These are phyloP conservation scores for Claviceps maximensis DNA, from an alignment of 2,329 filamentous ascomycete genomes.

Conservation along the genomic window DNA sequence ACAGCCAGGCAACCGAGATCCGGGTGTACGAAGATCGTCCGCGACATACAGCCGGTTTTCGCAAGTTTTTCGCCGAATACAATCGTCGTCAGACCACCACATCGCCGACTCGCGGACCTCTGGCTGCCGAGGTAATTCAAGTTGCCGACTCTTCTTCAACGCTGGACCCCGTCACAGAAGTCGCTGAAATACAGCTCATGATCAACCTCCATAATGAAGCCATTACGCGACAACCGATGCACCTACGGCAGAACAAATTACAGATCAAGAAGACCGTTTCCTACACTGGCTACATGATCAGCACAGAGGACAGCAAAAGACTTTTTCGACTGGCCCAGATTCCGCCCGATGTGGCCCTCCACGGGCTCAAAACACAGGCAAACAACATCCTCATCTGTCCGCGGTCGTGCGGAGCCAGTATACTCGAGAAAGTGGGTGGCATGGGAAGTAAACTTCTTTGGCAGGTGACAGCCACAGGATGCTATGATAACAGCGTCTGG, in stretches of 20 bases:
- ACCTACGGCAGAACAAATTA: slow-evolving; percentile 32
- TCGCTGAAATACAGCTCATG: slow-evolving; percentile 75
- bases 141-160: slow-evolving; percentile 63
- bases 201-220: slow-evolving; percentile 73
- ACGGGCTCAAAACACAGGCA: slow-evolving; percentile 67
- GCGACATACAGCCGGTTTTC: slow-evolving; percentile 65
- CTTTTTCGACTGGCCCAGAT: slow-evolving; percentile 58
- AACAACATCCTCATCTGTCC: slow-evolving; percentile 88
- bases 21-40: slow-evolving; percentile 57
- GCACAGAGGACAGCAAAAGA: slow-evolving; percentile 54
- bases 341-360: slow-evolving; percentile 46
- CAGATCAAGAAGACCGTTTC: slow-evolving; percentile 77
- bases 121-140: slow-evolving; percentile 71
- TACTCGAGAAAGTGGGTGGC: slow-evolving; percentile 75
- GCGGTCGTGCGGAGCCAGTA: slow-evolving; percentile 54
- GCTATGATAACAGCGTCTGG: slow-evolving; percentile 73
- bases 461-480: slow-evolving; percentile 66
- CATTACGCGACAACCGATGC: slow-evolving; percentile 18
- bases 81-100: slow-evolving; percentile 44
- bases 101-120: slow-evolving; percentile 45
- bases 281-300: slow-evolving; percentile 85
- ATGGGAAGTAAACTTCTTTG: slow-evolving; percentile 73
- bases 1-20: slow-evolving; percentile 69
- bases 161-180: slow-evolving; percentile 66
- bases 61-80: slow-evolving; percentile 68